Evolutionary conservation across 2,329 filamentous ascomycete genomes (phyloP).

Genomic region (Verticillium longisporum): DNA sequence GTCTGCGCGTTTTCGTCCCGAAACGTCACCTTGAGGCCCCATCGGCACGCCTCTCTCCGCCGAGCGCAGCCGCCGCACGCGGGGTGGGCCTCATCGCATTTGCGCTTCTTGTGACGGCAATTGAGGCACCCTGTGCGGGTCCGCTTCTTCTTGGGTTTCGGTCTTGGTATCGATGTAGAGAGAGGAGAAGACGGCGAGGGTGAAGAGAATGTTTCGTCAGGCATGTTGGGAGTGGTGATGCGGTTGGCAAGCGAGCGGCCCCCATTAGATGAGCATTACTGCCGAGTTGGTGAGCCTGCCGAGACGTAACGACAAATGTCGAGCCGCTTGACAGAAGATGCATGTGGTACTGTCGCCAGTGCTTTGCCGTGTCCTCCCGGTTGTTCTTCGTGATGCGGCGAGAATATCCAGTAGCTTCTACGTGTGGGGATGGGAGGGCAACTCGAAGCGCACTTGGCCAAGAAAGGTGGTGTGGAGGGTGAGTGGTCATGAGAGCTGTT

Average conservation of each 20-base stretch:
- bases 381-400: neutral
- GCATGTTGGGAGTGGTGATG: neutral
- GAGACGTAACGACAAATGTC: too few relatives aligned
- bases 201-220: neutral
- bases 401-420: neutral
- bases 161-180: neutral
- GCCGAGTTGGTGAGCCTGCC: too few relatives aligned
- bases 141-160: conserved; percentile 10
- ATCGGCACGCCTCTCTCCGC: conserved; percentile 24
- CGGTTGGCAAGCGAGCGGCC: neutral
- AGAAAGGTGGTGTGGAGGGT: neutral
- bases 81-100: conserved; percentile 28
- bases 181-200: neutral
- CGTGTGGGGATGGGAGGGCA: neutral
- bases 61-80: conserved; percentile 26
- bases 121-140: conserved; percentile 29
- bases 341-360: too few relatives aligned
- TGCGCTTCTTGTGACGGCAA: conserved; percentile 30
- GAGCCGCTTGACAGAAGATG: too few relatives aligned
- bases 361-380: neutral
- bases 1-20: conserved; percentile 27
- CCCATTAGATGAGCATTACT: neutral
- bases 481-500: neutral
- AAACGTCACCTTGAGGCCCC: conserved; percentile 30
- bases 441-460: neutral